These are phyloP conservation scores for Haematococcus lacustris DNA, from an alignment of 139 green algal genomes.

Conservation along the genomic window DNA sequence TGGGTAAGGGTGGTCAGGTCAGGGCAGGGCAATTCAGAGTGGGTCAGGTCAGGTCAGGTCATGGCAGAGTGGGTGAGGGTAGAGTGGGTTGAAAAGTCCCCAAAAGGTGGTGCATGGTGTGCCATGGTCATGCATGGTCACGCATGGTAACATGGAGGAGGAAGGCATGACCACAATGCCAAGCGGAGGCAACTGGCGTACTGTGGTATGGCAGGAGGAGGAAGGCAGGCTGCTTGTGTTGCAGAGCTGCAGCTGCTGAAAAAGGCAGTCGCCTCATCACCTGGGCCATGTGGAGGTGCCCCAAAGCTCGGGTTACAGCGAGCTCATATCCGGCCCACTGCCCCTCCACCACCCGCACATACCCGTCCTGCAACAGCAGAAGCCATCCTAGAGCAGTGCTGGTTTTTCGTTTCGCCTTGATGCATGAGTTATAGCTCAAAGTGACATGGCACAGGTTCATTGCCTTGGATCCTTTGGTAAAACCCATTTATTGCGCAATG, in stretches of 20 bases:
- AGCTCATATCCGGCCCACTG: conserved; percentile 49
- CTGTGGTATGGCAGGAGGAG: not conserved
- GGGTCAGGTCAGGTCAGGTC: too few relatives aligned
- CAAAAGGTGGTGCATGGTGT: too few relatives aligned
- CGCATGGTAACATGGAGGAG: not conserved
- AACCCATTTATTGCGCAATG: not conserved
- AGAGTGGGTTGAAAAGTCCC: too few relatives aligned
- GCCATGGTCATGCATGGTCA: too few relatives aligned
- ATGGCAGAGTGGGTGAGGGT: too few relatives aligned
- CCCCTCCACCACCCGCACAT: conserved; percentile 20
- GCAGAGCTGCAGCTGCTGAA: conserved; percentile 11
- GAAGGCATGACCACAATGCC: not conserved
- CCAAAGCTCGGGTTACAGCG: conserved; percentile 57
- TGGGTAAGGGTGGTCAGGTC: too few relatives aligned
- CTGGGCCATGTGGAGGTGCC: conserved; percentile 33
- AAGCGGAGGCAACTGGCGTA: not conserved
- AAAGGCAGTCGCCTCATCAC: conserved; percentile 26
- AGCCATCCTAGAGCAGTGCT: not conserved
- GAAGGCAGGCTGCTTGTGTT: conserved; percentile 43
- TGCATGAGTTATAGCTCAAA: not conserved
- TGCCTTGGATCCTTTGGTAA: not conserved
- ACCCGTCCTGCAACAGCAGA: conserved; percentile 6
- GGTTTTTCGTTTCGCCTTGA: not conserved
- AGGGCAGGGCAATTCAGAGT: too few relatives aligned
- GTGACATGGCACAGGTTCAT: not conserved